phyloP scores from a whole-genome alignment of 352 stramenopile genomes.

The Phytophthora pini region DNA sequence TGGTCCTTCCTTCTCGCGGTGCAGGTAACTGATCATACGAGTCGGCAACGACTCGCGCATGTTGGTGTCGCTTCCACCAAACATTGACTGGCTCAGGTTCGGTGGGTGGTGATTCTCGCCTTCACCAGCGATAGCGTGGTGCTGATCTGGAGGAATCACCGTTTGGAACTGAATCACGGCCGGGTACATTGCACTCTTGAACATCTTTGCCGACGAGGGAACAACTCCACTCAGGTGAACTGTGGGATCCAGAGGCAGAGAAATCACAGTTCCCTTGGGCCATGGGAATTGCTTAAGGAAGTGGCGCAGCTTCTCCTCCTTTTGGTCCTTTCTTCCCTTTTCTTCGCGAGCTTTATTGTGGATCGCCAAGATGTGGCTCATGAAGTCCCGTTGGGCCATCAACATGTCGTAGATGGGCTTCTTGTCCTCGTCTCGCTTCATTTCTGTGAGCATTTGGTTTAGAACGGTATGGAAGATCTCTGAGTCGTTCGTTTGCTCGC shows the following conservation, averaged over 20 bases:
- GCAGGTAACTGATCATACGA: conserved; percentile 79
- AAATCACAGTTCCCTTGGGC: conserved; percentile 79
- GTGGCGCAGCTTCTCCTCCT: conserved; percentile 94
- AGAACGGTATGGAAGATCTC: conserved; percentile 84
- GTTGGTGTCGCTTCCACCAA: conserved; percentile 60
- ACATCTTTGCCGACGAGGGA: conserved; percentile 94
- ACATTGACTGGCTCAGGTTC: conserved; percentile 54
- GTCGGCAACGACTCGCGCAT: conserved; percentile 77
- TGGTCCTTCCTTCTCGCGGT: conserved; percentile 83
- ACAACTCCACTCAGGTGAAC: conserved; percentile 91
- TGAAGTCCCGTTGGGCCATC: conserved; percentile 93
- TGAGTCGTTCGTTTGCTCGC: conserved; percentile 72
- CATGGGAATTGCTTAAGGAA: conserved; percentile 90
- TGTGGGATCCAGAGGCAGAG: conserved; percentile 87
- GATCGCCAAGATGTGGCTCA: conserved; percentile 93
- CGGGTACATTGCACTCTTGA: conserved; percentile 98
- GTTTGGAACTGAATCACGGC: conserved; percentile 96
- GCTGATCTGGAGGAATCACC: conserved; percentile 61
- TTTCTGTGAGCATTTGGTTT: conserved; percentile 94
- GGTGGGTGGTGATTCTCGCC: conserved; percentile 24
- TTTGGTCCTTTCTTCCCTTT: conserved; percentile 95
- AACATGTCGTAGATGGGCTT: conserved; percentile 91
- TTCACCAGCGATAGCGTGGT: conserved; percentile 28
- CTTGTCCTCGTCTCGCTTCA: conserved; percentile 93
- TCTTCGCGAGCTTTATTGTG: conserved; percentile 94